Evolutionary conservation across 2,329 filamentous ascomycete species (phyloP).

Genomic region (Colletotrichum sp.): DNA sequence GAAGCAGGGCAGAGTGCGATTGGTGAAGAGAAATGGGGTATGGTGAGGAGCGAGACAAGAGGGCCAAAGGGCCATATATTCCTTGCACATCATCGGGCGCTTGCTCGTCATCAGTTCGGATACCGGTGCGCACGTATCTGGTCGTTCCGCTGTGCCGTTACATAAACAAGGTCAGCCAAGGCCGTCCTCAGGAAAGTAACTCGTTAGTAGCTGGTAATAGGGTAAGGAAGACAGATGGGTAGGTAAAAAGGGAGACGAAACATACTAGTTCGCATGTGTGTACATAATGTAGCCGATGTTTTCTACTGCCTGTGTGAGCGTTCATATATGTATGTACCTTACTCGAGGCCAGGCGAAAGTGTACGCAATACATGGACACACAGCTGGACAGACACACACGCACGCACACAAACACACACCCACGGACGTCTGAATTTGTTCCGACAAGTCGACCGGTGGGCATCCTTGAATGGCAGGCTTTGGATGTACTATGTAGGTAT

Average conservation of each 20-base stretch:
- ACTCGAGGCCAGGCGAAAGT: neutral
- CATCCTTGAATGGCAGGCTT: neutral
- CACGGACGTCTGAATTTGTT: neutral
- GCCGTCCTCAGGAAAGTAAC: neutral
- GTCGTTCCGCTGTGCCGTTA: neutral
- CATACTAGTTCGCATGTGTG: neutral
- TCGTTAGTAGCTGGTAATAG: neutral
- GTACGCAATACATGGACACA: neutral
- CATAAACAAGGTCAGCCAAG: neutral
- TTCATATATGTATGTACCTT: neutral
- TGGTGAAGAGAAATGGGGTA: neutral
- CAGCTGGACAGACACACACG: neutral
- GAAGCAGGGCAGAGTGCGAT: neutral
- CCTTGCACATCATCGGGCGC: slow-evolving; percentile 8
- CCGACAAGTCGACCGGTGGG: neutral
- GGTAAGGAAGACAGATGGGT: neutral
- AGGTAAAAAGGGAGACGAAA: neutral
- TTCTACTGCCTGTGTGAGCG: neutral
- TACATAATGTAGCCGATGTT: neutral
- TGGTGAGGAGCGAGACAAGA: slow-evolving; percentile 9
- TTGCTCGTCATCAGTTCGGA: neutral
- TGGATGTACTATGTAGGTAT: neutral
- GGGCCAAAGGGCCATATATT: neutral
- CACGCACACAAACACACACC: neutral
- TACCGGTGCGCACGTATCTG: neutral